Conservation (phyloP, 257 asterid genomes). For the Coffea canephora region DNA sequence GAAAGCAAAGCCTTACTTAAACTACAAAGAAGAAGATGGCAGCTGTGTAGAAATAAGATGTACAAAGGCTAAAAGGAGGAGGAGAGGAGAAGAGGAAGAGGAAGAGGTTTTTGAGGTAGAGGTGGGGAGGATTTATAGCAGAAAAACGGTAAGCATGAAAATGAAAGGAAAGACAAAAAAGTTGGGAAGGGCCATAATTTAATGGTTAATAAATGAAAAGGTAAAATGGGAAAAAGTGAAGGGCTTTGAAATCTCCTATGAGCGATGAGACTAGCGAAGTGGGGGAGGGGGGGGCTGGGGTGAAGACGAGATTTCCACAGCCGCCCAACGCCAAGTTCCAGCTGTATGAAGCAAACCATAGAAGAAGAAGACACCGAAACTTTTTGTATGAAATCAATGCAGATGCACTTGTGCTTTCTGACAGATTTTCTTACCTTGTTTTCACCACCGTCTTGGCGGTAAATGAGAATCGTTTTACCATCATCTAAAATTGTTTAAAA, state of each 20-base stretch:
- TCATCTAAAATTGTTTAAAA: too few relatives aligned
- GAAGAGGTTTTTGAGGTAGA: conserved; percentile 45
- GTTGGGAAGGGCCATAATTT: conserved; percentile 7
- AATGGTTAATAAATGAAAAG: neutral
- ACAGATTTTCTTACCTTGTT: conserved; percentile 32
- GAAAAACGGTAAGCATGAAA: conserved; percentile 22
- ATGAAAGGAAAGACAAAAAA: conserved; percentile 6
- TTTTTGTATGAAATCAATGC: neutral
- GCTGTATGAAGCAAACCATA: conserved; percentile 35
- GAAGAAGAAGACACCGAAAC: conserved; percentile 1
- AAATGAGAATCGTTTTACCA: neutral
- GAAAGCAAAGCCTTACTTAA: neutral
- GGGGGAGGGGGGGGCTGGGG: conserved; percentile 38
- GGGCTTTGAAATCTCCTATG: conserved; percentile 38
- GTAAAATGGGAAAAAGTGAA: conserved; percentile 19
- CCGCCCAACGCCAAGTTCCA: conserved; percentile 28
- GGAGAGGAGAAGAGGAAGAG: conserved; percentile 27
- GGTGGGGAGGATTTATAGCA: conserved; percentile 53
- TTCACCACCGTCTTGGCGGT: conserved; percentile 25
- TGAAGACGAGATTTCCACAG: conserved; percentile 32
- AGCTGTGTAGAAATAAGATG: neutral
- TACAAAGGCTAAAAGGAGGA: conserved; percentile 14
- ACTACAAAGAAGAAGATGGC: neutral
- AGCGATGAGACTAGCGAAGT: conserved; percentile 4
- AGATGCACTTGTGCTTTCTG: neutral